Conservation (phyloP, 345 rosid species). For the Citrus reticulata region DNA sequence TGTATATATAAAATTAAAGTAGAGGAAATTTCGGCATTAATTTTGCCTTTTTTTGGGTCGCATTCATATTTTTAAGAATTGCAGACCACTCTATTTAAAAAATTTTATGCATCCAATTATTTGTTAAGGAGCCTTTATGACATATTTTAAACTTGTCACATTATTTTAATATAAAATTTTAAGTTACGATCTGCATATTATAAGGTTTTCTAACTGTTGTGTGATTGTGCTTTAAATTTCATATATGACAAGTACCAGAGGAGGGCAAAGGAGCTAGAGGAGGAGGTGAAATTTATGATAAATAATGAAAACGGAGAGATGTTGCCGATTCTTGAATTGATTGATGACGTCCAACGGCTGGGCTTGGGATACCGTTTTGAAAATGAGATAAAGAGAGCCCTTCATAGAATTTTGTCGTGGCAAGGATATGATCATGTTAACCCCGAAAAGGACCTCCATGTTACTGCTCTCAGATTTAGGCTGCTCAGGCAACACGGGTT, state of each 20-base stretch:
- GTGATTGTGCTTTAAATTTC: not conserved
- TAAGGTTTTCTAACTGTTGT: not conserved
- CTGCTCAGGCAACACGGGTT: constrained; percentile 44
- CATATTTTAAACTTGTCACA: no score
- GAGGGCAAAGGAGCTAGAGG: constrained; percentile 22
- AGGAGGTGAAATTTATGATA: constrained; percentile 22
- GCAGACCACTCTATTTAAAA: not conserved
- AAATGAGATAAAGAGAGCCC: constrained; percentile 23
- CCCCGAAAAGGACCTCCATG: constrained; percentile 17
- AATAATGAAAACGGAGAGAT: constrained; percentile 6
- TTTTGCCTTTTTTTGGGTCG: no score
- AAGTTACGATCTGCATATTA: no score
- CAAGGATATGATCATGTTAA: not conserved
- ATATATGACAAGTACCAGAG: constrained; percentile 6
- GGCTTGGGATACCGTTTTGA: constrained; percentile 35
- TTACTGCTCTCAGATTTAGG: constrained; percentile 38
- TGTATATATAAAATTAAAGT: no score
- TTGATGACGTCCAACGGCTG: constrained; percentile 42
- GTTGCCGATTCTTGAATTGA: constrained; percentile 21
- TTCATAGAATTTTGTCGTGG: constrained; percentile 7
- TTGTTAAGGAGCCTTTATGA: no score
- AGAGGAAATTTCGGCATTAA: no score
- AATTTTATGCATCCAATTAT: no score
- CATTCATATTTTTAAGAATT: no score
- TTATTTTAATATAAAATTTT: no score